Percentiles rank a stretch among this genome's conserved stretches.
Conservation (phyloP, 2,329 filamentous ascomycete species). For the Alternaria sp. region DNA sequence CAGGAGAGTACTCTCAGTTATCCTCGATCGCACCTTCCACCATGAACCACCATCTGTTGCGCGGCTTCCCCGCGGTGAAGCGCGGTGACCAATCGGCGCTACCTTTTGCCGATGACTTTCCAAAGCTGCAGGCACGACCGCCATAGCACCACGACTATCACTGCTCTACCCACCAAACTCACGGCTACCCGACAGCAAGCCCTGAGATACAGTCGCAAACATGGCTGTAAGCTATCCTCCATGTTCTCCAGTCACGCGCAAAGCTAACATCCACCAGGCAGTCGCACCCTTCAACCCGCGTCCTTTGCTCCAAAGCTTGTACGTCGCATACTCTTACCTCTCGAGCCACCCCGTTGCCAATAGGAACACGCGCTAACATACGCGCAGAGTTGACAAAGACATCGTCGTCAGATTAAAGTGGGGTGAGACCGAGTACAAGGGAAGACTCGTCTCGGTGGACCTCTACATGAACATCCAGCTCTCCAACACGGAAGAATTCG, state of each 20-base stretch:
- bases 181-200: neutral
- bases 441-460: constrained; percentile 88
- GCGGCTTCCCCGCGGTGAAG: constrained; percentile 11
- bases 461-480: constrained; percentile 99
- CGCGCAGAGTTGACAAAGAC: constrained; percentile 78
- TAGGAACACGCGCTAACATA: constrained; percentile 11
- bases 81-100: constrained; percentile 9
- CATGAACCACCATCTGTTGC: neutral
- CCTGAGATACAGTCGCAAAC: constrained; percentile 23
- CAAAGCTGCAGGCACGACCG: constrained; percentile 18
- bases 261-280: constrained; percentile 30
- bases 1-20: neutral
- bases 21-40: neutral
- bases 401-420: constrained; percentile 95
- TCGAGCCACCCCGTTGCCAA: neutral
- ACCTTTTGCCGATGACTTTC: constrained; percentile 20
- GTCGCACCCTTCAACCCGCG: constrained; percentile 94
- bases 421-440: constrained; percentile 97
- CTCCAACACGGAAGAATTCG: constrained; percentile 87
- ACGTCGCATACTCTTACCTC: constrained; percentile 51
- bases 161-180: constrained; percentile 1
- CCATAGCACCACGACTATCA: neutral
- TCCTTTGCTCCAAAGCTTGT: constrained; percentile 93
- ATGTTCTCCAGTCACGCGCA: neutral
- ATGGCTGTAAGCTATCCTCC: constrained; percentile 46